Evolutionary conservation across 176 grass and related monocot genomes (phyloP), one percentile per base, ranked within the genome.

Genomic region (Cenchrus purpureus): DNA sequence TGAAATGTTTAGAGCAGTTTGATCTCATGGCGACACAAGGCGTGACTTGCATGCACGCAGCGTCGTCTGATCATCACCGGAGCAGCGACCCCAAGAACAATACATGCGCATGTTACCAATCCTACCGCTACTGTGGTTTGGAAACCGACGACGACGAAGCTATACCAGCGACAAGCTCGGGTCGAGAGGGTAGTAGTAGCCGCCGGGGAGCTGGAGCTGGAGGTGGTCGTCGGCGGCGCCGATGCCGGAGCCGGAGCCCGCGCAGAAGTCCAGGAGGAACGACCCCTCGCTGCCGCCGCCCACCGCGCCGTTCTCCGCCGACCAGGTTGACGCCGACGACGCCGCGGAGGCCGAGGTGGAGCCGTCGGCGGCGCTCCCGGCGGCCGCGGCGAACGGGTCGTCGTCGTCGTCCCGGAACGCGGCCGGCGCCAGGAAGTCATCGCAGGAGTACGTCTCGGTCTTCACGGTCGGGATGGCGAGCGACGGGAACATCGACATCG

Each of bases 391-490:
- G 28, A 78, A 57, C 34, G 78, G 37, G 37, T 40, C 2, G 37
- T 40, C 37, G 32, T 46, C 45, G 59, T 62, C 59, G 77, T 85
- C 83, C 11, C 63, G 82, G 25, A 92, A 59, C 61, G 71, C 82
- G 22, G 64, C 0, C 14, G 87, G 83, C 63, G 68, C 68, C 29
- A 94, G 83, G 87, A 97, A 94, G 75, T 90, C 94, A 57, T 89
- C 92, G 65, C 63, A 88, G 72, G 85, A 80, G 92, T 97, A 97
- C 20, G 46, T 13, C 88, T 97, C 90, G 2, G 83, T 90, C 82
- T 97, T 97, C 42, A 97, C 78, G 5, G 77, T 54, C 3, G 94
- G 92, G 50, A 88, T 70, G 79, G 28, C 8, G n/a, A 91, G 84
- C 51, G 51, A 42, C 51, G 89, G 82, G 48, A 84, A 82, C 4